These are phyloP conservation scores for Zasmidium citrigriseum DNA, from an alignment of 2,329 filamentous ascomycete genomes.

Conservation along the genomic window DNA sequence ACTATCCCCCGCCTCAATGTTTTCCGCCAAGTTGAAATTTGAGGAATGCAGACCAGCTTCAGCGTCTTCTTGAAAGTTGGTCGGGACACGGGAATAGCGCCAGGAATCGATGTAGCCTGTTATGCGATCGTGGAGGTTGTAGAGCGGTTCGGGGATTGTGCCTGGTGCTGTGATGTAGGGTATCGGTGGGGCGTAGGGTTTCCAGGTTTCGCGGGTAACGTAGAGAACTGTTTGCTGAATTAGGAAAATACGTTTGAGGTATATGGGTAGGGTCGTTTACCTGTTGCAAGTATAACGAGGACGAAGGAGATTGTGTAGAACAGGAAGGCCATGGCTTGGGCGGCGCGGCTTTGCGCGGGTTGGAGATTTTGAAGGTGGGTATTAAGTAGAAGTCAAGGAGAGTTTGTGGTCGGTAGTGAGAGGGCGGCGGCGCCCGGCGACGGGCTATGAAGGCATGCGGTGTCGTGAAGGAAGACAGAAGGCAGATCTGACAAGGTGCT, in stretches of 20 bases:
- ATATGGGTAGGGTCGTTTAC: conserved; percentile 43
- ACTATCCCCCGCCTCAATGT: conserved; percentile 76
- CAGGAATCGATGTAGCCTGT: conserved; percentile 44
- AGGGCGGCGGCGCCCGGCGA: conserved; percentile 2
- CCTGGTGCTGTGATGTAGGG: conserved; percentile 51
- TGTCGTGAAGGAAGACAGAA: neutral
- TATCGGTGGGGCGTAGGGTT: conserved; percentile 64
- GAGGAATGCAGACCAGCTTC: conserved; percentile 82
- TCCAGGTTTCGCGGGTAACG: conserved; percentile 77
- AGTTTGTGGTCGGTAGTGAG: neutral
- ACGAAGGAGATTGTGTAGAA: conserved; percentile 76
- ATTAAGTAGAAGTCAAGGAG: neutral
- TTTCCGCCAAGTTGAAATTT: conserved; percentile 79
- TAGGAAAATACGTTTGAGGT: neutral
- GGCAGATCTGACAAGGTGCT: neutral
- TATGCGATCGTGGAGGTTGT: conserved; percentile 46
- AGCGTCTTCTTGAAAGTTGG: conserved; percentile 74
- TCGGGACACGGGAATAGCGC: conserved; percentile 76
- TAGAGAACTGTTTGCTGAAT: conserved; percentile 61
- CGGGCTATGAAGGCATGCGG: conserved; percentile 7
- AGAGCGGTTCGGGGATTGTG: conserved; percentile 55
- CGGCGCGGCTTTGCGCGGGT: neutral
- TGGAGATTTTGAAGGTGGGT: neutral
- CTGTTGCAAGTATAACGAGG: conserved; percentile 69
- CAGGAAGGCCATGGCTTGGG: conserved; percentile 68